Conservation (phyloP, 306 rosid genomes). For the Carpinus fangiana region DNA sequence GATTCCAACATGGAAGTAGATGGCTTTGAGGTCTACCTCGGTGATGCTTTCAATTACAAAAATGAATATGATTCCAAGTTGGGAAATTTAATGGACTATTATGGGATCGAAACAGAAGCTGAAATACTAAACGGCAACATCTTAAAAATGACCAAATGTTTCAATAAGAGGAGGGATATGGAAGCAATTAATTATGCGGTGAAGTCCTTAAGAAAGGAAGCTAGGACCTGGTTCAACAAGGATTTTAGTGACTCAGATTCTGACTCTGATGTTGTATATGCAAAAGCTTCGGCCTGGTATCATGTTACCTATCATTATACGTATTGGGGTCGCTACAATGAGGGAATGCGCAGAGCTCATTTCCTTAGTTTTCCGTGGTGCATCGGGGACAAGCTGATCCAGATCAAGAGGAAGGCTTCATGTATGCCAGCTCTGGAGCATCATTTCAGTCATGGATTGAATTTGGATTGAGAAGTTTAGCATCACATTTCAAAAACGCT, state of each 20-base stretch:
- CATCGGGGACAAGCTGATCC: conserved; percentile 50
- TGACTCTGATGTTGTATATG: conserved; percentile 32
- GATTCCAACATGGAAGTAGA: conserved; percentile 69
- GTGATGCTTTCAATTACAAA: conserved; percentile 63
- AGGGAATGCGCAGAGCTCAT: conserved; percentile 50
- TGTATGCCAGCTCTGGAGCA: conserved; percentile 12
- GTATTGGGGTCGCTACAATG: conserved; percentile 59
- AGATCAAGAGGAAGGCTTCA: conserved; percentile 51
- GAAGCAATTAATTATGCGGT: conserved; percentile 60
- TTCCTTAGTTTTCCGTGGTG: conserved; percentile 75
- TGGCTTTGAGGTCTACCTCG: conserved; percentile 62
- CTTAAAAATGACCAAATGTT: conserved; percentile 53
- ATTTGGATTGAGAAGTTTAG: conserved; percentile 15
- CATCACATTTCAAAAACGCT: background rate
- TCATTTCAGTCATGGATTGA: conserved; percentile 22
- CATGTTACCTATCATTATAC: conserved; percentile 70
- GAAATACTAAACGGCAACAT: conserved; percentile 67
- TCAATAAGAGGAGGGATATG: conserved; percentile 46
- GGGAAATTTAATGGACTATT: conserved; percentile 65
- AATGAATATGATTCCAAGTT: conserved; percentile 60
- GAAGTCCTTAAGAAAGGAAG: conserved; percentile 65
- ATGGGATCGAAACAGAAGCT: conserved; percentile 73
- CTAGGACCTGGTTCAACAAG: conserved; percentile 65
- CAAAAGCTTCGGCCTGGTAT: conserved; percentile 82
- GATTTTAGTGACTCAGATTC: conserved; percentile 25